Evolutionary conservation across 306 rosid species (phyloP).

Genomic region (Albizia julibrissin): DNA sequence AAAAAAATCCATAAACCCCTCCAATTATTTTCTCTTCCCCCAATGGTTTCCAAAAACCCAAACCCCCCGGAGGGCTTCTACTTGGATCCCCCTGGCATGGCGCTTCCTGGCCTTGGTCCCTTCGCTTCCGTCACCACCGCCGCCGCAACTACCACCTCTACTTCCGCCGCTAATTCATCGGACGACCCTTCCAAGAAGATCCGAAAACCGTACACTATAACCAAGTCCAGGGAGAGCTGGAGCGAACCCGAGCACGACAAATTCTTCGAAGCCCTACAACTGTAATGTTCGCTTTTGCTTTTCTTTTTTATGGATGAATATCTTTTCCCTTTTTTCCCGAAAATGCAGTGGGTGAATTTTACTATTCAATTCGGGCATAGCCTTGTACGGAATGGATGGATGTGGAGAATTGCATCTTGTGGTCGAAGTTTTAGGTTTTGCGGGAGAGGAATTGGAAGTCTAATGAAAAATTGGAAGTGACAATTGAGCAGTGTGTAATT

Average conservation of each 20-base stretch:
- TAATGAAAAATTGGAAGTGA: constrained; percentile 14
- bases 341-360: constrained; percentile 24
- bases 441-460: constrained; percentile 1
- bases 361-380: constrained; percentile 1
- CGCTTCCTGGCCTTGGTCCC: constrained; percentile 61
- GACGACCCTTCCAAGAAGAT: constrained; percentile 79
- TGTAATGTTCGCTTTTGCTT: constrained; percentile 44
- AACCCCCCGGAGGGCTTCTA: constrained; percentile 65
- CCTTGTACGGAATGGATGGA: background rate
- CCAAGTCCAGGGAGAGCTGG: constrained; percentile 99
- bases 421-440: constrained; percentile 20
- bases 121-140: constrained; percentile 40
- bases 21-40: background rate
- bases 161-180: constrained; percentile 40
- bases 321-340: too few species aligned
- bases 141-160: background rate
- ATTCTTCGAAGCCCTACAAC: constrained; percentile 94
- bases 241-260: constrained; percentile 97
- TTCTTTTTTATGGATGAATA: background rate
- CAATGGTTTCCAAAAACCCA: constrained; percentile 71
- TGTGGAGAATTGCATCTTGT: background rate
- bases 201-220: constrained; percentile 90
- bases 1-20: constrained; percentile 18
- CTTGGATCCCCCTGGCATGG: constrained; percentile 64
- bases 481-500: constrained; percentile 4